These are phyloP conservation scores for Stephania yunnanensis DNA, from an alignment of 164 flowering plant genomes.

Conservation along the genomic window DNA sequence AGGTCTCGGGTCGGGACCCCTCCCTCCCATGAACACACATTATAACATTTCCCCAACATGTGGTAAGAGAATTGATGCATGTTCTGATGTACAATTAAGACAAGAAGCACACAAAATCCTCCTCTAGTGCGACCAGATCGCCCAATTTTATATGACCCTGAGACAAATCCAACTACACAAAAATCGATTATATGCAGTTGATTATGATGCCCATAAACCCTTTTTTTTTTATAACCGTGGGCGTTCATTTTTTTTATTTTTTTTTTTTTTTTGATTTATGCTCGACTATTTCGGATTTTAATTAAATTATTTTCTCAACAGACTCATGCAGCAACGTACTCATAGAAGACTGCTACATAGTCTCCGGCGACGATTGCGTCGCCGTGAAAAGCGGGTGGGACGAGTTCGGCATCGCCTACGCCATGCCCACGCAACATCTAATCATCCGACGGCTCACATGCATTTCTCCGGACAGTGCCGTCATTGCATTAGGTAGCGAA, in stretches of 20 bases:
- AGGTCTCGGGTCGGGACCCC: too few species aligned
- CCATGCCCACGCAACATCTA: conserved; percentile 59
- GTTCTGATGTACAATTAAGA: too few species aligned
- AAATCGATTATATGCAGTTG: too few species aligned
- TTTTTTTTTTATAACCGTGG: too few species aligned
- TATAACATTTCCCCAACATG: too few species aligned
- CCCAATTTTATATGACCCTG: too few species aligned
- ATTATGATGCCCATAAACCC: not conserved
- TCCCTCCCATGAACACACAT: too few species aligned
- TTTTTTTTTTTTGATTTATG: not conserved
- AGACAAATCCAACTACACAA: too few species aligned
- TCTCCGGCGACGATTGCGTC: conserved; percentile 77
- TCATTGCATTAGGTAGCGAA: conserved; percentile 70
- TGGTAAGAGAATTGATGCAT: too few species aligned
- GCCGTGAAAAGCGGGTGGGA: conserved; percentile 86
- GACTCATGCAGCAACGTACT: conserved; percentile 66
- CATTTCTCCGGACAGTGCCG: conserved; percentile 72
- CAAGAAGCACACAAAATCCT: too few species aligned
- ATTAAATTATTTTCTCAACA: conserved; percentile 14
- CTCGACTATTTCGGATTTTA: not conserved
- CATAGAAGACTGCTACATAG: conserved; percentile 68
- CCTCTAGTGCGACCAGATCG: too few species aligned
- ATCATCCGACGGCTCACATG: conserved; percentile 59
- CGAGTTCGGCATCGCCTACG: conserved; percentile 59
- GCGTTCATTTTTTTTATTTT: too few species aligned